phyloP scores from a whole-genome alignment of 768 basidiomycete species.

The Termitomyces sp. region DNA sequence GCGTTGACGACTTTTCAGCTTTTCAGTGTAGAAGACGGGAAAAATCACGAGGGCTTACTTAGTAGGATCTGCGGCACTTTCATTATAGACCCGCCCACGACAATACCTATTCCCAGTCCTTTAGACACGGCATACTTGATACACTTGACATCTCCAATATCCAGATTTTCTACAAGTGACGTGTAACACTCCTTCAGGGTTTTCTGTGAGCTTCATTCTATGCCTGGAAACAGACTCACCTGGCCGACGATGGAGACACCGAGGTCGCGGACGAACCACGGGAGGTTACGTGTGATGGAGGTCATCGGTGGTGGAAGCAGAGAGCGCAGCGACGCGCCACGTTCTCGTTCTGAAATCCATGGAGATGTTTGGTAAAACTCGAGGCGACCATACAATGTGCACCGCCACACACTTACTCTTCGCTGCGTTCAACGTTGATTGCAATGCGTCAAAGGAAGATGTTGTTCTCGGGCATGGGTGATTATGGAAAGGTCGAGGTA shows the following conservation, averaged over 20 bases:
- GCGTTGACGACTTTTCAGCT: slow-evolving; percentile 53
- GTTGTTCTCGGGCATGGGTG: slow-evolving; percentile 18
- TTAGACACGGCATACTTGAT: slow-evolving; percentile 91
- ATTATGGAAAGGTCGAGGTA: neutral
- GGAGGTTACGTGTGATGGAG: slow-evolving; percentile 76
- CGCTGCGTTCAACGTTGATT: neutral
- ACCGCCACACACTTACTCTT: slow-evolving; percentile 6
- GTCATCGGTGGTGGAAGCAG: slow-evolving; percentile 46
- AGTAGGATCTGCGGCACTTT: slow-evolving; percentile 92
- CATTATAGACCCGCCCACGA: slow-evolving; percentile 89
- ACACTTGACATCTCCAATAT: slow-evolving; percentile 73
- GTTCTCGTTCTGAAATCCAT: neutral
- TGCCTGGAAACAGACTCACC: slow-evolving; percentile 32
- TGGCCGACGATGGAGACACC: slow-evolving; percentile 79
- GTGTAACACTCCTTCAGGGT: slow-evolving; percentile 78
- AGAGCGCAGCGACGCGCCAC: slow-evolving; percentile 1
- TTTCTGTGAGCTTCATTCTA: neutral
- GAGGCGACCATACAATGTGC: neutral
- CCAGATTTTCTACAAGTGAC: slow-evolving; percentile 81
- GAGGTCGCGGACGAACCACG: slow-evolving; percentile 78
- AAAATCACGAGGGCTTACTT: slow-evolving; percentile 44
- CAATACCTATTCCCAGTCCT: slow-evolving; percentile 87
- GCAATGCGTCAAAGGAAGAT: neutral
- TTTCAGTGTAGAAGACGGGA: neutral
- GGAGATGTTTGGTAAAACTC: slow-evolving; percentile 1